phyloP scores from a whole-genome alignment of 768 basidiomycete genomes.

The Trametes cinnabarina region DNA sequence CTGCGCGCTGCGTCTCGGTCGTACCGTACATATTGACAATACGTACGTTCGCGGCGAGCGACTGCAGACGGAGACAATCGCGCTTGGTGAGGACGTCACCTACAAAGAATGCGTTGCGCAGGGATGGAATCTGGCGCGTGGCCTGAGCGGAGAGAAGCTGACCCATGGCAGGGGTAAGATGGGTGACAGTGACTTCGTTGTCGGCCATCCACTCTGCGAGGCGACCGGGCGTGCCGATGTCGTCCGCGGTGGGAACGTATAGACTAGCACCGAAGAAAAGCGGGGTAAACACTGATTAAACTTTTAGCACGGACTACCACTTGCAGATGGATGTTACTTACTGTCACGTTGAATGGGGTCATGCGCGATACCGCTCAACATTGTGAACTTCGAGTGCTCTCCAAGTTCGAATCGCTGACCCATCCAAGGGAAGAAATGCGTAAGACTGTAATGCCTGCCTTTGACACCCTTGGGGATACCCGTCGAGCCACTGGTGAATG shows the following conservation, averaged over 20 bases:
- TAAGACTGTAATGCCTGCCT: conserved; percentile 92
- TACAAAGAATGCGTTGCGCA: conserved; percentile 94
- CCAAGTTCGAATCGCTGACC: conserved; percentile 76
- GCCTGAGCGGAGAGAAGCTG: conserved; percentile 93
- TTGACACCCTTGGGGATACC: conserved; percentile 98
- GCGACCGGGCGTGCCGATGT: conserved; percentile 94
- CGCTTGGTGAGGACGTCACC: conserved; percentile 99
- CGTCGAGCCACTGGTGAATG: conserved; percentile 96
- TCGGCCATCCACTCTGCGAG: conserved; percentile 99
- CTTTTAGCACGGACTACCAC: neutral
- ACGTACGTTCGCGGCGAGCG: conserved; percentile 85
- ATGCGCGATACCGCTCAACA: conserved; percentile 98
- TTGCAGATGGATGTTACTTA: conserved; percentile 43
- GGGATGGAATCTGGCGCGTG: conserved; percentile 76
- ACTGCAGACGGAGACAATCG: conserved; percentile 91
- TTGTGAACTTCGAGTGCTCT: conserved; percentile 84
- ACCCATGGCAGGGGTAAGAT: conserved; percentile 98
- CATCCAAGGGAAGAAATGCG: conserved; percentile 99
- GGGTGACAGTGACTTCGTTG: conserved; percentile 88
- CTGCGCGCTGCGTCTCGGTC: conserved; percentile 97
- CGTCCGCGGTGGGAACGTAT: conserved; percentile 94
- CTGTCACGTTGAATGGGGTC: conserved; percentile 99
- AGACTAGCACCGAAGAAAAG: conserved; percentile 95
- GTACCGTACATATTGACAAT: conserved; percentile 99
- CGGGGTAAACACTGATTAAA: conserved; percentile 85